These are phyloP conservation scores for Galerina sulciceps DNA, from an alignment of 768 basidiomycete species.

Conservation along the genomic window DNA sequence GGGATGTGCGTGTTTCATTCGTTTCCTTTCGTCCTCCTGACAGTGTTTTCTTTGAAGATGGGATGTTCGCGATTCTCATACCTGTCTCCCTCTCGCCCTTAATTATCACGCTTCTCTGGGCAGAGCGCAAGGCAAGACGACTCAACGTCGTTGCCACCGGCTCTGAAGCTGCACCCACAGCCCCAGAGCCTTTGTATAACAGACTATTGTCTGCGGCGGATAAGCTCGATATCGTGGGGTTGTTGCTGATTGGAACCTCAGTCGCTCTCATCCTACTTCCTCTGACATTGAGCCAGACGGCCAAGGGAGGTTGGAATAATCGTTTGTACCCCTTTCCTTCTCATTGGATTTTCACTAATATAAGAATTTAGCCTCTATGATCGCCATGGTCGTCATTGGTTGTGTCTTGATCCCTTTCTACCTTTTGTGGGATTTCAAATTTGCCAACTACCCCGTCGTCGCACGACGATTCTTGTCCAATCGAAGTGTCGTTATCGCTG, in stretches of 20 bases:
- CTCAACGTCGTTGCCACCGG: constrained; percentile 29
- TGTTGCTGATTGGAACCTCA: constrained; percentile 52
- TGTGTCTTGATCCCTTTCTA: constrained; percentile 45
- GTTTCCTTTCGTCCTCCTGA: neutral
- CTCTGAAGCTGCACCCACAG: neutral
- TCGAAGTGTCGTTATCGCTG: constrained; percentile 59
- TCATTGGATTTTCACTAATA: neutral
- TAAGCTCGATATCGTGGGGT: constrained; percentile 53
- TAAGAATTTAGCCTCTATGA: constrained; percentile 46
- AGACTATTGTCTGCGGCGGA: constrained; percentile 28
- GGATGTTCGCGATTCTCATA: constrained; percentile 62
- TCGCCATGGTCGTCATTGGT: constrained; percentile 56
- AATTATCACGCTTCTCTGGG: constrained; percentile 58
- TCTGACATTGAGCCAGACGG: constrained; percentile 49
- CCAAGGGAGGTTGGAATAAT: constrained; percentile 47
- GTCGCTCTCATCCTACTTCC: constrained; percentile 59
- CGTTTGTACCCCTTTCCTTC: constrained; percentile 34
- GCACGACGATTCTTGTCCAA: constrained; percentile 63
- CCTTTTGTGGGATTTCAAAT: constrained; percentile 50
- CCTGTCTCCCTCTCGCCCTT: constrained; percentile 55
- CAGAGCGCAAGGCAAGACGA: constrained; percentile 50
- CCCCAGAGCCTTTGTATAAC: constrained; percentile 13
- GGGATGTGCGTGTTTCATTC: constrained; percentile 56
- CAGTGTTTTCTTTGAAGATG: constrained; percentile 36
- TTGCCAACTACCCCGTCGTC: constrained; percentile 62